Conservation (phyloP, 805 yeast genomes). For the Jamesozyma lodderae region DNA sequence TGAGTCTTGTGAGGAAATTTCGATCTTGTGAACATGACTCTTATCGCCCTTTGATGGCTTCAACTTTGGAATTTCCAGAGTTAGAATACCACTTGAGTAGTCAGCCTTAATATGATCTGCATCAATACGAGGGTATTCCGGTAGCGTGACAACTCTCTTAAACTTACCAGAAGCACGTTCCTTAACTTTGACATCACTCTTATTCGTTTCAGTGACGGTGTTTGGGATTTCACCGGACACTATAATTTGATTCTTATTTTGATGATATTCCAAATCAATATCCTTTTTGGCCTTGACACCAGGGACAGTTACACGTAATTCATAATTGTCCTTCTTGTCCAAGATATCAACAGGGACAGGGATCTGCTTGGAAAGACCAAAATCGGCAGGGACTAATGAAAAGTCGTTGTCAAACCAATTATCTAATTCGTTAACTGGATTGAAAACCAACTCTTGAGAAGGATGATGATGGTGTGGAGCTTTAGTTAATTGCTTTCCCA, state of each 20-base stretch:
- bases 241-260: conserved; percentile 35
- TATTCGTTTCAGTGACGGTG: conserved; percentile 13
- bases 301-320: conserved; percentile 38
- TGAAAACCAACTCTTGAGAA: background rate
- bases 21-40: conserved; percentile 22
- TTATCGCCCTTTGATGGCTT: conserved; percentile 18
- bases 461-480: background rate
- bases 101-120: conserved; percentile 38
- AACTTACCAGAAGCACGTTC: conserved; percentile 35
- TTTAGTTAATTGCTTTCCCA: conserved; percentile 2
- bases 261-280: conserved; percentile 39
- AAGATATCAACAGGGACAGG: conserved; percentile 40
- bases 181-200: conserved; percentile 21
- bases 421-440: conserved; percentile 7
- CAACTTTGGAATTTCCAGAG: conserved; percentile 36
- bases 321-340: conserved; percentile 36
- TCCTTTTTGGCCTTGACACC: conserved; percentile 38
- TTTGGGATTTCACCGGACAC: conserved; percentile 38
- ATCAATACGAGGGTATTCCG: conserved; percentile 32
- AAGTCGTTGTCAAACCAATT: conserved; percentile 22
- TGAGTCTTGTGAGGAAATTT: conserved; percentile 24
- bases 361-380: conserved; percentile 12
- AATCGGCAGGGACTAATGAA: conserved; percentile 23
- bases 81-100: conserved; percentile 38
- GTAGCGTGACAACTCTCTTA: conserved; percentile 36